Conservation (phyloP, 2,329 filamentous ascomycete genomes). For the Penicillium hordei region DNA sequence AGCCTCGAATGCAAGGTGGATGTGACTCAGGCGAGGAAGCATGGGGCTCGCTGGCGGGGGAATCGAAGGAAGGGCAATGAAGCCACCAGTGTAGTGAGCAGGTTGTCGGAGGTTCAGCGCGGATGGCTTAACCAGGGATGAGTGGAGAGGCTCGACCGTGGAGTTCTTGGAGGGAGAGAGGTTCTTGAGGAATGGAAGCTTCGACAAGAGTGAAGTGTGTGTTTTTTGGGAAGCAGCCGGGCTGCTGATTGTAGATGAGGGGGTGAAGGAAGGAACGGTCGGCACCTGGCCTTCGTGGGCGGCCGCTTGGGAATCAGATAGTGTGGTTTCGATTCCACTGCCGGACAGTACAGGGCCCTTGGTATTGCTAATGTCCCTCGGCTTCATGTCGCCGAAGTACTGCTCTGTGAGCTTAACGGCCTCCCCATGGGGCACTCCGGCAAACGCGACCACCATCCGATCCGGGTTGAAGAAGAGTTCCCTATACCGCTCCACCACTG, state of each 20-base stretch:
- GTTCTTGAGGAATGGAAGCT: constrained; percentile 86
- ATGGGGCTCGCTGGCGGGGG: constrained; percentile 75
- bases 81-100: constrained; percentile 89
- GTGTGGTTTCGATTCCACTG: constrained; percentile 58
- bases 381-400: constrained; percentile 89
- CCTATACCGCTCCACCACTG: constrained; percentile 74
- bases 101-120: constrained; percentile 61
- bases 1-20: constrained; percentile 94
- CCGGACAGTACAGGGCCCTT: constrained; percentile 53
- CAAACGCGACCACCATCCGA: constrained; percentile 90
- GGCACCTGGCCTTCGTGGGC: constrained; percentile 34
- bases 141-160: constrained; percentile 56
- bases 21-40: constrained; percentile 79
- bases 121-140: constrained; percentile 45
- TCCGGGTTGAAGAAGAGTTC: constrained; percentile 84
- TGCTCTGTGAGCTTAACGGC: constrained; percentile 77
- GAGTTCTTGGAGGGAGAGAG: constrained; percentile 69
- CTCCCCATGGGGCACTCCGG: constrained; percentile 78
- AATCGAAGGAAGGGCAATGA: constrained; percentile 78
- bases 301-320: constrained; percentile 33
- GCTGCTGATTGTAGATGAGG: constrained; percentile 40
- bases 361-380: constrained; percentile 49
- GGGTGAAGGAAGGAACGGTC: constrained; percentile 42
- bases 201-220: constrained; percentile 69
- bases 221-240: constrained; percentile 46